Evolutionary conservation across 352 stramenopile genomes (phyloP).

Genomic region (Globisporangium polare): DNA sequence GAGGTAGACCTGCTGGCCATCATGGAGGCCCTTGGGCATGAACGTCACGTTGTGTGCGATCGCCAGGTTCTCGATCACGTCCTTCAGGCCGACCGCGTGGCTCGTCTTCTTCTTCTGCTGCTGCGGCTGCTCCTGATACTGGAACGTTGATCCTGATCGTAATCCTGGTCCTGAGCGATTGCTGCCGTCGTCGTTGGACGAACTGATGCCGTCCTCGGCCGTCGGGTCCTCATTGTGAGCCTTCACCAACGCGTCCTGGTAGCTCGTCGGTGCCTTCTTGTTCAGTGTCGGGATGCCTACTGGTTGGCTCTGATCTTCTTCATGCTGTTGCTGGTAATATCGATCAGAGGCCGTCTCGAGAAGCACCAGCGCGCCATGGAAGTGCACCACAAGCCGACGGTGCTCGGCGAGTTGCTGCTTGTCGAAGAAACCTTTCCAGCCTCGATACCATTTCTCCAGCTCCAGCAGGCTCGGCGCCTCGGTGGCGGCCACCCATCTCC

Average conservation of each 20-base stretch:
- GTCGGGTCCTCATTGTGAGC: slow-evolving; percentile 21
- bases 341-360: slow-evolving; percentile 43
- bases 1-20: slow-evolving; percentile 76
- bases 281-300: slow-evolving; percentile 49
- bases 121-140: neutral
- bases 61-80: slow-evolving; percentile 81
- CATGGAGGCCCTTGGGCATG: slow-evolving; percentile 68
- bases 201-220: slow-evolving; percentile 17
- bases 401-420: slow-evolving; percentile 53
- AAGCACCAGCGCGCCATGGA: slow-evolving; percentile 69
- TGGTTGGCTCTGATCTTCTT: neutral
- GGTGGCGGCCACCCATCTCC: slow-evolving; percentile 53
- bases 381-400: slow-evolving; percentile 67
- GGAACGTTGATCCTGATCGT: neutral
- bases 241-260: slow-evolving; percentile 73
- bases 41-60: slow-evolving; percentile 80
- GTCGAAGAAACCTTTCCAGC: slow-evolving; percentile 82
- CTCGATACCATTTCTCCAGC: slow-evolving; percentile 78
- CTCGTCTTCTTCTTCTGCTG: slow-evolving; percentile 15
- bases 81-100: slow-evolving; percentile 66
- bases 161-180: neutral
- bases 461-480: slow-evolving; percentile 47
- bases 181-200: slow-evolving; percentile 12
- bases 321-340: slow-evolving; percentile 2
- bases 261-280: slow-evolving; percentile 42